Evolutionary conservation across 1,284 basidiomycete genomes (phyloP).

Genomic region (Ustilago nuda): DNA sequence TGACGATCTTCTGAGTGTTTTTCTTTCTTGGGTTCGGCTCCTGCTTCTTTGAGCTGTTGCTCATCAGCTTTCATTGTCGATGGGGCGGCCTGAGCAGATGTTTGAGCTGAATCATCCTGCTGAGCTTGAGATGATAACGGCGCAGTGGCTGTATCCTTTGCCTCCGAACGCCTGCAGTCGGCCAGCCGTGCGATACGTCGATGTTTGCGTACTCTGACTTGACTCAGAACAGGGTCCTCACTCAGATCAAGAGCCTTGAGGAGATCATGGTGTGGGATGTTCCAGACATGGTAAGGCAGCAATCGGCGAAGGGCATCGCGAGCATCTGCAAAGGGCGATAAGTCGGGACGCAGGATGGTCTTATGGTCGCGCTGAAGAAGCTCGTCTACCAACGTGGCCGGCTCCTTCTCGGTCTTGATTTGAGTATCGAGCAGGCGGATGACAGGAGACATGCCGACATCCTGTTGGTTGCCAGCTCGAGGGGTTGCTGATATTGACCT

Average conservation of each 20-base stretch:
- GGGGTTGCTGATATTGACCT: slow-evolving; percentile 8
- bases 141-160: not conserved
- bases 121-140: no score
- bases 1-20: not conserved
- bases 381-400: slow-evolving; percentile 17
- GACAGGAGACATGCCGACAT: not conserved
- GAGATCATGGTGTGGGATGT: slow-evolving; percentile 61
- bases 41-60: not conserved
- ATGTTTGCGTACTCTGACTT: slow-evolving; percentile 37
- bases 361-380: slow-evolving; percentile 48
- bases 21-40: not conserved
- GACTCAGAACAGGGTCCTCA: slow-evolving; percentile 35
- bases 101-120: not conserved
- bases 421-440: slow-evolving; percentile 7
- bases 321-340: slow-evolving; percentile 56
- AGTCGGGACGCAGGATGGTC: slow-evolving; percentile 54
- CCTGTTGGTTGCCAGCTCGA: not conserved
- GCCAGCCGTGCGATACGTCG: slow-evolving; percentile 25
- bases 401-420: not conserved
- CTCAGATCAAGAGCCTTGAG: slow-evolving; percentile 26
- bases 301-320: slow-evolving; percentile 59
- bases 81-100: slow-evolving; percentile 3
- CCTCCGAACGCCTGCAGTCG: not conserved
- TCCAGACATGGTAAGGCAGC: slow-evolving; percentile 66
- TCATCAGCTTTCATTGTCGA: slow-evolving; percentile 8